Evolutionary conservation across 352 stramenopile species (phyloP).

Genomic region (Phytophthora pluvialis): DNA sequence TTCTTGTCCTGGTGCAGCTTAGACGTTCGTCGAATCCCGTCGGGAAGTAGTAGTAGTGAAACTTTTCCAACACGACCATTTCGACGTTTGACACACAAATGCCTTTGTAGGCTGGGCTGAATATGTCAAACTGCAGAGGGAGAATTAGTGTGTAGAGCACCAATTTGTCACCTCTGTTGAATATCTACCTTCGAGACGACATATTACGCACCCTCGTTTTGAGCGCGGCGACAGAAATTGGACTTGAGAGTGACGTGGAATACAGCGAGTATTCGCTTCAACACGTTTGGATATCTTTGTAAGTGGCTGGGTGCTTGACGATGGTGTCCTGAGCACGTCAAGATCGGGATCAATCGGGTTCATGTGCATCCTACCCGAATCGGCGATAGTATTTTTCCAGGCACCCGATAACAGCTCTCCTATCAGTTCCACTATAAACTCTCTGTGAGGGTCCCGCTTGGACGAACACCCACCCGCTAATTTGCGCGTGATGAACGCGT

Average conservation of each 20-base stretch:
- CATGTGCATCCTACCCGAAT: neutral
- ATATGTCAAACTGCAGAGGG: neutral
- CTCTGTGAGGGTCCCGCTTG: neutral
- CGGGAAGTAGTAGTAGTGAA: neutral
- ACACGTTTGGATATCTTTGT: neutral
- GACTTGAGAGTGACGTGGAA: neutral
- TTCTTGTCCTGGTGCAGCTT: neutral
- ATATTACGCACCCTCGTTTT: conserved; percentile 1
- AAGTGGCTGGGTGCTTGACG: too few relatives aligned
- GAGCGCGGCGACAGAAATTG: neutral
- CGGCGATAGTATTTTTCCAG: conserved; percentile 1
- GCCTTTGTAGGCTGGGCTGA: neutral
- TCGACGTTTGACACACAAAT: neutral
- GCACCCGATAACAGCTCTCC: too few relatives aligned
- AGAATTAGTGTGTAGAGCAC: conserved; percentile 1
- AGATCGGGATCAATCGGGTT: neutral
- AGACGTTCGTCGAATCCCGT: neutral
- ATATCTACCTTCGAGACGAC: conserved; percentile 1
- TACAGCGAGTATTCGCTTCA: neutral
- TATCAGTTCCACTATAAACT: conserved; percentile 2
- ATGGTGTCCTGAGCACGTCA: neutral
- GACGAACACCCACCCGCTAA: neutral
- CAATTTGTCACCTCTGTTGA: conserved; percentile 4
- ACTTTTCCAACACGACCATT: neutral
- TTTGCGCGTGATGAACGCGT: neutral